Evolutionary conservation across 345 rosid species (phyloP), one percentile per base, ranked within the genome.

Genomic region (Salix dunnii): DNA sequence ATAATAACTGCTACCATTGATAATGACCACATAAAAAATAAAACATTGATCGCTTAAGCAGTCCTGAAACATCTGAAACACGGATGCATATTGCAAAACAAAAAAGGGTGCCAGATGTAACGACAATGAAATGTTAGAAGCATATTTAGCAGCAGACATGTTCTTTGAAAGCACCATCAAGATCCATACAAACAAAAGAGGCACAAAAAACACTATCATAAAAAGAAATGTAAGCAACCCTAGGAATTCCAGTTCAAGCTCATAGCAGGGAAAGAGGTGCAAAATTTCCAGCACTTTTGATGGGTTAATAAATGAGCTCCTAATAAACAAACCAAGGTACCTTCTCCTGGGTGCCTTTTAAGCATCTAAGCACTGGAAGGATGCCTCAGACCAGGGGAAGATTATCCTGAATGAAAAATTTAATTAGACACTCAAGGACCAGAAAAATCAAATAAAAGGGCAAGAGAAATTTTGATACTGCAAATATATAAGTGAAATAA

Each of bases 341-440:
- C 99, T 96, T 96, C 97, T 89, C 94, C 94, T 78, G 93, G 86
- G 89, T 89, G 95, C 92, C 92, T 88, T 86, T 86, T 77, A 85
- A 90, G 86, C 94, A 90, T 82, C 78, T 89, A 93, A 89, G 88
- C 92, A 88, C 90, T 84, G 86, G 94, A 89, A 85, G 86, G 77
- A 78, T 84, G 91, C 90, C 97, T 85, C 95, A 89, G 81, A 89
- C 92, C 94, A 82, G 85, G 89, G 85, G 87, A 83, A 46, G 77
- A 87, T 76, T 77, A 82, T 88, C 99, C 98, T 96, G 99, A 87
- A 92, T 58, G 88, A 92, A 91, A 92, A 90, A 88, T 68, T 69
- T 71, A 86, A 92, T 96, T 87, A 96, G 95, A 87, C 89, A 82
- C 85, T 77, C 81, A 72, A 86, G 82, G 81, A 81, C 81, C 81